Base-by-base conservation (phyloP, 2,329 filamentous ascomycete genomes). In the Xylaria arbuscula region DNA sequence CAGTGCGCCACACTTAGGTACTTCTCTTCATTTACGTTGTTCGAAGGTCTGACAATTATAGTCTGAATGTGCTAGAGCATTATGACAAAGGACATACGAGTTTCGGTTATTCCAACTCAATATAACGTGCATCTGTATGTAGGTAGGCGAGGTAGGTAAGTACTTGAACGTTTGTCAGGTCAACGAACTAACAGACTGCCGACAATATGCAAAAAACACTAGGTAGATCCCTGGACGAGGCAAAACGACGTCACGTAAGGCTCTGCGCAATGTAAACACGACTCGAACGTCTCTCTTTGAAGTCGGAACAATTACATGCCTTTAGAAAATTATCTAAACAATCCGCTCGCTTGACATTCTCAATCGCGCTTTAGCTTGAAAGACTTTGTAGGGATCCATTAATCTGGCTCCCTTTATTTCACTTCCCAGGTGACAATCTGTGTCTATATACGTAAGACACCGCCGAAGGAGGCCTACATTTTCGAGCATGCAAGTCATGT, bases 221-320 rank as follows among this genome's bases (percentile, higher is more conserved):
- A 28, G 48, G 48, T 42, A 54, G 36, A 63, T 34, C 24, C 13
- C n/a, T 38, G 24, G 13, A 38, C 8, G 55, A 34, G 63, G 56
- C 56, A 47, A 66, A 55, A 61, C 63, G 63, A 66, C 63, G 56
- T 66, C 64, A 66, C 57, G 19, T 8, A 22, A 28, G 24, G 48
- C 47, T 15, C 38, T 5, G 13, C 17, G 13, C 9, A 17, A 62
- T 32, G 32, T 19, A 40, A 19, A 24, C 38, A 40, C 50, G 64
- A 66, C 47, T 66, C 57, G 28, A 48, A 10, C 38, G 24, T 54
- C 9, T 63, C 17, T 28, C 24, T 10, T 32, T 40, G 6, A 62
- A 15, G 8, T 17, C 15, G 22, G 24, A 32, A 9, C 48, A 32
- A 51, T 17, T 32, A 51, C 13, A 28, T 32, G 11, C 47, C 47